A percentile compares a stretch with the other conserved stretches of the same genome.
Evolutionary conservation across 805 yeast species (phyloP).

Genomic region (Spathaspora girioi): DNA sequence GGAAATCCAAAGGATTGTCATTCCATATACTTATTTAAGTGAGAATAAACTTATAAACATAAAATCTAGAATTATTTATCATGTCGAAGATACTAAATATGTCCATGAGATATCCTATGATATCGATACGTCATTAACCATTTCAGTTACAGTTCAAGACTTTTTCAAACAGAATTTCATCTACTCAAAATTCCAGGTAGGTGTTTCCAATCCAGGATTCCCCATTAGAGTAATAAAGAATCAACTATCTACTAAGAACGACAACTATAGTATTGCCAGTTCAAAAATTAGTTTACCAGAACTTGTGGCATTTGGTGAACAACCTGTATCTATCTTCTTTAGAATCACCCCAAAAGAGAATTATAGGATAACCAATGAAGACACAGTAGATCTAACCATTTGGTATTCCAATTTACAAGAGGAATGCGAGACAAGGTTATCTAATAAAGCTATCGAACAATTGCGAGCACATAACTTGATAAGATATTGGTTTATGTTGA

Average conservation of each 20-base stretch:
- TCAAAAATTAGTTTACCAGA: slow-evolving; percentile 19
- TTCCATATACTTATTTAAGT: slow-evolving; percentile 30
- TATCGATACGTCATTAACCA: slow-evolving; percentile 52
- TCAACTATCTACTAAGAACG: slow-evolving; percentile 27
- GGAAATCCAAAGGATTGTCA: slow-evolving; percentile 16
- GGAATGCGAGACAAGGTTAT: slow-evolving; percentile 32
- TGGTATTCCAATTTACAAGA: slow-evolving; percentile 43
- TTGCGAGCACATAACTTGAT: slow-evolving; percentile 5
- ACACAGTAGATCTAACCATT: slow-evolving; percentile 40
- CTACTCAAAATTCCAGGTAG: slow-evolving; percentile 66
- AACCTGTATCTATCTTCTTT: slow-evolving; percentile 62
- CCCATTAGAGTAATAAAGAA: slow-evolving; percentile 56
- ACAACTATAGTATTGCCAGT: slow-evolving; percentile 19
- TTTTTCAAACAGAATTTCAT: slow-evolving; percentile 55
- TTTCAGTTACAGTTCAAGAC: slow-evolving; percentile 80
- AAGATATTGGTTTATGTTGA: slow-evolving; percentile 21
- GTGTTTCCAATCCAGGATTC: slow-evolving; percentile 45
- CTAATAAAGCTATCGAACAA: not conserved
- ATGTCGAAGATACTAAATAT: slow-evolving; percentile 14
- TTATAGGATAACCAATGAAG: slow-evolving; percentile 20
- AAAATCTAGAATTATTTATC: slow-evolving; percentile 18
- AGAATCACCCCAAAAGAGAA: slow-evolving; percentile 32
- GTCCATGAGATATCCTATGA: slow-evolving; percentile 22
- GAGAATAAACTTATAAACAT: slow-evolving; percentile 24
- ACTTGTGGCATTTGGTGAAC: slow-evolving; percentile 62